phyloP scores from a whole-genome alignment of 2,329 filamentous ascomycete species.

The Cryphonectria parasitica region DNA sequence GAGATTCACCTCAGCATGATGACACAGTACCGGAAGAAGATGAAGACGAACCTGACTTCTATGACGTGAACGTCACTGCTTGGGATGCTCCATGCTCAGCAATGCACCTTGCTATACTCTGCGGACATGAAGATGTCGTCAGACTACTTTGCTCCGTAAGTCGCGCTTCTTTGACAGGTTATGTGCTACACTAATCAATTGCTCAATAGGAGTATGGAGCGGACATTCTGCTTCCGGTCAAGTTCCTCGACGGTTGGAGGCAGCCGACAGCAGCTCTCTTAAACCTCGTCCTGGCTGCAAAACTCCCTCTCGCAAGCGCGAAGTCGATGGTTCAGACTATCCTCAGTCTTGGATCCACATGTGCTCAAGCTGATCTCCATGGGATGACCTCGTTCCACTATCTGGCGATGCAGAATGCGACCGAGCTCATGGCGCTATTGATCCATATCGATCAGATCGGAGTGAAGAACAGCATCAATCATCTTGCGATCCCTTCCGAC shows the following conservation, averaged over 20 bases:
- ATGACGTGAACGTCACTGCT: conserved; percentile 75
- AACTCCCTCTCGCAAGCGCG: conserved; percentile 65
- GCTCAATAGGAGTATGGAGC: conserved; percentile 66
- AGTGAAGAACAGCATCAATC: conserved; percentile 67
- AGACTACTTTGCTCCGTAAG: conserved; percentile 63
- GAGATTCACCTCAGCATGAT: conserved; percentile 34
- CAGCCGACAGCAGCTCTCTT: conserved; percentile 63
- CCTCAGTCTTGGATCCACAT: conserved; percentile 71
- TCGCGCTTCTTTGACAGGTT: neutral
- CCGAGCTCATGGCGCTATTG: conserved; percentile 53
- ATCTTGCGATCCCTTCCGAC: conserved; percentile 53
- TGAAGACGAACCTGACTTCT: conserved; percentile 75
- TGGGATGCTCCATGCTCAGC: conserved; percentile 79
- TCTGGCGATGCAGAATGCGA: conserved; percentile 57
- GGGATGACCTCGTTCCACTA: conserved; percentile 70
- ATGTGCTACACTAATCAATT: neutral
- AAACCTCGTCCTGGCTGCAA: conserved; percentile 69
- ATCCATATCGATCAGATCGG: conserved; percentile 62
- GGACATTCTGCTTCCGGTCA: conserved; percentile 75
- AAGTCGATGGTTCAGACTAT: conserved; percentile 67
- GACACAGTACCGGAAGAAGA: conserved; percentile 58
- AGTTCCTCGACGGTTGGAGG: conserved; percentile 57
- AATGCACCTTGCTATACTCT: conserved; percentile 77
- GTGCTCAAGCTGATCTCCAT: conserved; percentile 70
- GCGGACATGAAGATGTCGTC: conserved; percentile 71